phyloP scores from a whole-genome alignment of 2,329 filamentous ascomycete species.

The Bisporella sp. region DNA sequence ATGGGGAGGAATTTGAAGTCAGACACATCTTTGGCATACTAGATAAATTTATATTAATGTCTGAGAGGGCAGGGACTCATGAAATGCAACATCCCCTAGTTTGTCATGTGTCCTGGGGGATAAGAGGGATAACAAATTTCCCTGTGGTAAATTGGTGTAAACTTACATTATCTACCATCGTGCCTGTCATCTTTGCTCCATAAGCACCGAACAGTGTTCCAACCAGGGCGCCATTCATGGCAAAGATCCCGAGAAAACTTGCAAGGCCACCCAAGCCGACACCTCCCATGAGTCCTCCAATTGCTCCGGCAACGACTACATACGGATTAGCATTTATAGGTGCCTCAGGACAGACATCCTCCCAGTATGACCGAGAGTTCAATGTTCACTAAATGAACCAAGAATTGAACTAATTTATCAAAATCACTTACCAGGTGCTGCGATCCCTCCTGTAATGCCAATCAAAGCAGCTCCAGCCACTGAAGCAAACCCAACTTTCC shows the following conservation, averaged over 20 bases:
- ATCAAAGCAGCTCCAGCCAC: constrained; percentile 83
- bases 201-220: constrained; percentile 86
- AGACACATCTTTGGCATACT: constrained; percentile 77
- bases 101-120: too few species aligned
- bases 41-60: too few species aligned
- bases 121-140: too few species aligned
- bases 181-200: constrained; percentile 70
- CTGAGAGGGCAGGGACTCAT: too few species aligned
- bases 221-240: constrained; percentile 78
- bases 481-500: constrained; percentile 84
- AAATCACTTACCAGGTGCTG: constrained; percentile 49
- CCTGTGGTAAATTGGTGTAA: too few species aligned
- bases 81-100: too few species aligned
- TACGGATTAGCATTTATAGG: too few species aligned
- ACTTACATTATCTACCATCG: constrained; percentile 65
- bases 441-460: constrained; percentile 87
- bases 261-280: constrained; percentile 80
- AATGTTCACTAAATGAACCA: too few species aligned
- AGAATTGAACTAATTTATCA: too few species aligned
- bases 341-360: too few species aligned
- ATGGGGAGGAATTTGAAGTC: constrained; percentile 77
- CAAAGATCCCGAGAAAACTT: constrained; percentile 78
- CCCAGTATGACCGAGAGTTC: too few species aligned
- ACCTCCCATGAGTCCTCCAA: constrained; percentile 79
- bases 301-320: constrained; percentile 68